Evolutionary conservation across 352 stramenopile species (phyloP), one percentile per base, ranked within the genome.

Genomic region (Globisporangium heterothallicum): DNA sequence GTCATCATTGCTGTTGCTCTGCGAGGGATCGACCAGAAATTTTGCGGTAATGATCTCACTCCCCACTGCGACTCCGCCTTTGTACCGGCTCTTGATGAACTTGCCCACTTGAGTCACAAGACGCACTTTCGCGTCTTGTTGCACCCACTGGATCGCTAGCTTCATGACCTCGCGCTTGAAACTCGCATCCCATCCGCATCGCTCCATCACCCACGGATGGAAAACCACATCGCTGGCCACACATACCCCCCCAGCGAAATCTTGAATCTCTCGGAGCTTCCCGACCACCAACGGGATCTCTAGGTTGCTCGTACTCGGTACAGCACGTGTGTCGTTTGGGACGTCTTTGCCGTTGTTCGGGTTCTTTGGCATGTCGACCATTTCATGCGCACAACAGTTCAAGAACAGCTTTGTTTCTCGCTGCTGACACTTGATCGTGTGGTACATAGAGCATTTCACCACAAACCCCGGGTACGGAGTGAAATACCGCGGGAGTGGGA

Each of bases 1-100:
- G 29, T 32, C 12, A 14, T 21, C 14, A 4, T n/a, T 45, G n/a
- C 22, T 26, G 12, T 6, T 34, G 7, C 10, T 13, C 25, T 36
- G 35, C 12, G 59, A 42, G 19, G 42, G 50, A 24, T 86, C 66
- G 16, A 93, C 76, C 16, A 72, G 67, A 40, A 93, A 93, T 48
- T 88, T 86, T 36, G 78, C 65, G n/a, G 83, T 88, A 58, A 89
- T 73, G 48, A 89, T 85, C 26, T 92, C 74, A 14, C 16, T 61
- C 3, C 74, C 75, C 13, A 76, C 58, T 9, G 38, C 56, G 13
- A 84, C 74, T 13, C 83, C 80, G 12, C 83, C 80, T 63, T 94
- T 94, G 70, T 94, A 94, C 7, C 60, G 60, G 18, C 74, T 87
- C 65, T 94, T 94, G 66, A 92, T 94, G 52, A 88, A 84, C 48